These are phyloP conservation scores for Hyphopichia wangnamkhiaoensis DNA, from an alignment of 1,139 yeast species.

Conservation along the genomic window DNA sequence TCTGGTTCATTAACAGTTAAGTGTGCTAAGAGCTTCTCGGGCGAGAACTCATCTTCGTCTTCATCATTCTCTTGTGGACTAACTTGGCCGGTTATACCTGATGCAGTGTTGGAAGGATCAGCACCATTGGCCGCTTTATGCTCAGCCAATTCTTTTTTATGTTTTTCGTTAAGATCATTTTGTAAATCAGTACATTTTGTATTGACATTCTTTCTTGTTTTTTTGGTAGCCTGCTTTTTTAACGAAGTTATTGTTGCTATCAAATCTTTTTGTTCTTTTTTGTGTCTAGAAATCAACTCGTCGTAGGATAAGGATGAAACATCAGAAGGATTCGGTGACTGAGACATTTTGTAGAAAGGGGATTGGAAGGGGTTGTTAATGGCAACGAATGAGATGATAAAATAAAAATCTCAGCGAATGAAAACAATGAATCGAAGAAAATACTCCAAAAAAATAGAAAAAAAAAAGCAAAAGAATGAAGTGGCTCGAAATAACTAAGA, in stretches of 20 bases:
- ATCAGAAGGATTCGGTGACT: too few species aligned
- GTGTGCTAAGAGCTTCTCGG: slow-evolving; percentile 64
- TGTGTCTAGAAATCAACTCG: slow-evolving; percentile 61
- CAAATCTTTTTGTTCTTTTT: slow-evolving; percentile 67
- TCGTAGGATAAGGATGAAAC: slow-evolving; percentile 36
- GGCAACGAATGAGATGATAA: too few species aligned
- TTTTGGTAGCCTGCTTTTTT: slow-evolving; percentile 82
- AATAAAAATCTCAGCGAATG: too few species aligned
- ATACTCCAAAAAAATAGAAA: too few species aligned
- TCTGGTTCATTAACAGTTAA: slow-evolving; percentile 31
- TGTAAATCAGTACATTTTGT: slow-evolving; percentile 63
- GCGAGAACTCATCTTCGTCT: slow-evolving; percentile 51
- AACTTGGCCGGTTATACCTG: slow-evolving; percentile 3
- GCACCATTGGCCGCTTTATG: slow-evolving; percentile 10
- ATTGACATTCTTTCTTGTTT: slow-evolving; percentile 62
- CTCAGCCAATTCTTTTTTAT: slow-evolving; percentile 47
- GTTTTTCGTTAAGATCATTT: slow-evolving; percentile 52
- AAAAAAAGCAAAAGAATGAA: too few species aligned
- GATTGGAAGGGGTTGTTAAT: too few species aligned
- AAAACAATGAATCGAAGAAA: too few species aligned
- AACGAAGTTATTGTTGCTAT: slow-evolving; percentile 67
- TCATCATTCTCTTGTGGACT: slow-evolving; percentile 21
- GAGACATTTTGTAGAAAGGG: too few species aligned
- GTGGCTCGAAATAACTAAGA: too few species aligned
- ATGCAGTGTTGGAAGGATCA: too few species aligned